A percentile compares a stretch with the other conserved stretches of the same genome.
phyloP scores from a whole-genome alignment of 2,329 filamentous ascomycete genomes.

The Verruconis gallopava region DNA sequence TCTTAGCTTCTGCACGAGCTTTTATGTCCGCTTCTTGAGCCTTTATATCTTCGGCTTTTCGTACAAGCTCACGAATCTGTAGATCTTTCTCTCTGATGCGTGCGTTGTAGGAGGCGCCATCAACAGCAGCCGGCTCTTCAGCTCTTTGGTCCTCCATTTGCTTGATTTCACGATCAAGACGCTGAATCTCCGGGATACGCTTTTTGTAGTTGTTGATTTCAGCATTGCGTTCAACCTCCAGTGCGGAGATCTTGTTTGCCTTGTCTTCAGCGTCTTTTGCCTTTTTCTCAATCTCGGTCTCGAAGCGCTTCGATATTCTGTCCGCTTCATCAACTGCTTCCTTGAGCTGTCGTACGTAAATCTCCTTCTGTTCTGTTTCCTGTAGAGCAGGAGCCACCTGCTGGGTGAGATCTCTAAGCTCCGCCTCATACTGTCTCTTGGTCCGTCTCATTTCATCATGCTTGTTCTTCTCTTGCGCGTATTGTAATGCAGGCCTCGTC shows the following conservation, averaged over 20 bases:
- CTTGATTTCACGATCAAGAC: background rate
- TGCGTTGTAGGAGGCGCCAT: slow-evolving; percentile 56
- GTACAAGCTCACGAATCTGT: slow-evolving; percentile 37
- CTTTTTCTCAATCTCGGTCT: slow-evolving; percentile 29
- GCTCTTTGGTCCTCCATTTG: background rate
- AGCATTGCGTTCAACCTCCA: background rate
- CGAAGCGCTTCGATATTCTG: slow-evolving; percentile 16
- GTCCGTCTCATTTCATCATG: slow-evolving; percentile 41
- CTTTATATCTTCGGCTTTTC: slow-evolving; percentile 26
- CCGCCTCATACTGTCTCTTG: slow-evolving; percentile 41
- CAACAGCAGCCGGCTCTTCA: slow-evolving; percentile 52
- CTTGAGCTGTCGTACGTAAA: slow-evolving; percentile 49
- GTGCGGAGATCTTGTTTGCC: slow-evolving; percentile 8
- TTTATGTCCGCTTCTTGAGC: slow-evolving; percentile 25
- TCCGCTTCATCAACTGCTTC: slow-evolving; percentile 32
- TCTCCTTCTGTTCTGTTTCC: slow-evolving; percentile 56
- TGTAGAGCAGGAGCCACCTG: slow-evolving; percentile 54
- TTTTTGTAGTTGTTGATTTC: background rate
- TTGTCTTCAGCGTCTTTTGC: slow-evolving; percentile 23
- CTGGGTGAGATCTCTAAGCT: slow-evolving; percentile 47
- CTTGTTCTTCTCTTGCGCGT: slow-evolving; percentile 40
- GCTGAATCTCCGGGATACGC: background rate
- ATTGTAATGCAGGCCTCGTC: slow-evolving; percentile 52
- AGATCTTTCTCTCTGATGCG: slow-evolving; percentile 49
- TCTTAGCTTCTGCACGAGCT: slow-evolving; percentile 19